Evolutionary conservation across 768 basidiomycete species (phyloP).

Genomic region (Pulveroboletus ravenelii): DNA sequence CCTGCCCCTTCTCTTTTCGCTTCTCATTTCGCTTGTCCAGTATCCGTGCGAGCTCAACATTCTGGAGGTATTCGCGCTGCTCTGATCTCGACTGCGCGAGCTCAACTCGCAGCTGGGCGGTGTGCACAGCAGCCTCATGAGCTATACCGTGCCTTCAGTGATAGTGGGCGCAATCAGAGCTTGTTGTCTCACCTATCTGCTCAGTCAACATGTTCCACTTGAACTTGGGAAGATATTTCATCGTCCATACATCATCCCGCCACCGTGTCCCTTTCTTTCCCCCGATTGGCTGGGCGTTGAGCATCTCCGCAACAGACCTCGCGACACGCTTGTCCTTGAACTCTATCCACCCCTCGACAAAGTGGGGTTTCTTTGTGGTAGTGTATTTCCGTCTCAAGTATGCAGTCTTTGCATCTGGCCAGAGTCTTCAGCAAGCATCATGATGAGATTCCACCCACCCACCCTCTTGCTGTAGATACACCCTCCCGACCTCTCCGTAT

Average conservation of each 20-base stretch:
- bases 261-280: constrained; percentile 87
- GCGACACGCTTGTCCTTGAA: constrained; percentile 93
- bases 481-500: constrained; percentile 86
- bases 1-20: constrained; percentile 55
- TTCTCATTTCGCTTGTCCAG: constrained; percentile 75
- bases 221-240: constrained; percentile 97
- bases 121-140: constrained; percentile 85
- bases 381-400: constrained; percentile 80
- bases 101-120: constrained; percentile 87
- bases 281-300: constrained; percentile 94
- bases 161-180: neutral
- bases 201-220: constrained; percentile 99
- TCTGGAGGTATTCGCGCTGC: constrained; percentile 88
- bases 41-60: constrained; percentile 89
- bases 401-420: constrained; percentile 76
- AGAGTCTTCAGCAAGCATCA: neutral
- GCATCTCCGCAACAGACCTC: constrained; percentile 85
- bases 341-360: constrained; percentile 97
- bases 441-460: constrained; percentile 1
- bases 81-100: constrained; percentile 83
- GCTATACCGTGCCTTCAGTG: constrained; percentile 44
- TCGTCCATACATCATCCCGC: constrained; percentile 98
- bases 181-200: constrained; percentile 79
- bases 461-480: constrained; percentile 95
- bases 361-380: constrained; percentile 80